Evolutionary conservation across 1,139 yeast species (phyloP), one percentile per base, ranked within the genome.

Genomic region (Starmera stellimalicola): DNA sequence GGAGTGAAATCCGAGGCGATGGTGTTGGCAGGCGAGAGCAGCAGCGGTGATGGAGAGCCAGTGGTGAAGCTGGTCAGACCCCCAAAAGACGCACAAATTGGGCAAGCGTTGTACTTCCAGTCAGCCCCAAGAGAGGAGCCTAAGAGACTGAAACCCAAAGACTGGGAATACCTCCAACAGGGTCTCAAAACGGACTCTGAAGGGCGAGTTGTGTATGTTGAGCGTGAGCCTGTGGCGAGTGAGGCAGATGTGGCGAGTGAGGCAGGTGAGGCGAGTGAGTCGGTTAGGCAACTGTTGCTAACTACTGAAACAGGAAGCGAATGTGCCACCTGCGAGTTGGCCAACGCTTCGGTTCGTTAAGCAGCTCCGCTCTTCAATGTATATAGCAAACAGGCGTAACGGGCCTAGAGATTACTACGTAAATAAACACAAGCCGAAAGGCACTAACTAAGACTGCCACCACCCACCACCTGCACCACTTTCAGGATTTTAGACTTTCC

Each of bases 1-100:
- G 81, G 81, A 4, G 62, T 68, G 14, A 51, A 45, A 33, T 72
- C 79, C 0, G 68, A 70, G 38, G 81, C 77, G 1, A 75, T 75
- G 82, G 46, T 75, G 2, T 47, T 75, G 22, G 80, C 80, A 5
- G 71, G 77, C 3, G 66, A 54, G 23, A 6, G 24, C 10, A 44
- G 38, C 30, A 26, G 36, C 0, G 33, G 23, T n/a, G 35, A 34
- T 5, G 37, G 30, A 8, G 34, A 32, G 1, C 36, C 38, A 10
- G 64, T 67, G 12, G 25, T 7, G 65, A 62, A 36, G 47, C 65
- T n/a, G 2, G 59, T 67, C 5, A 40, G 37, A 5, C 68, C 72
- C 1, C 70, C 72, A 3, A 12, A 3, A 2, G 39, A 37, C 6
- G 47, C 61, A 4, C 17, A 25, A 2, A 24, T 47, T 7, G 63